Percentiles rank a stretch among this genome's conserved stretches.
phyloP scores from a whole-genome alignment of 2,329 filamentous ascomycete species.

The Talaromyces rugulosus region DNA sequence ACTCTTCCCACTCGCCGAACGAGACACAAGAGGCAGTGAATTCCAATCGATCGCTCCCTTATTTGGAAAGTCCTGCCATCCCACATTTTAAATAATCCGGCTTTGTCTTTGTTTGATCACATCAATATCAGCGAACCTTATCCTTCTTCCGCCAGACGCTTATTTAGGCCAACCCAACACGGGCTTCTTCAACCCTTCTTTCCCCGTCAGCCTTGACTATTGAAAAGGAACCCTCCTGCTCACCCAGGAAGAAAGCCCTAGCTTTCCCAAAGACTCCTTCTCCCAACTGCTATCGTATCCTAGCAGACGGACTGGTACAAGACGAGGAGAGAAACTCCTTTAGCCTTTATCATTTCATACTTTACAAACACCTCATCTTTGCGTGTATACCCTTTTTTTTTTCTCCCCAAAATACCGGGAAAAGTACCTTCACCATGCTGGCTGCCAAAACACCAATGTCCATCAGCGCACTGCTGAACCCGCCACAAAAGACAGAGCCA shows the following conservation, averaged over 20 bases:
- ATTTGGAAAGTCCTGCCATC: slow-evolving; percentile 4
- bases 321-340: background rate
- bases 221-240: background rate
- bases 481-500: slow-evolving; percentile 6
- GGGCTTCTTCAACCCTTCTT: background rate
- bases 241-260: background rate
- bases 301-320: background rate
- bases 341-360: background rate
- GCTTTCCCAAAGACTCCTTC: background rate
- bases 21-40: slow-evolving; percentile 4
- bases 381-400: background rate
- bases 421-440: slow-evolving; percentile 7
- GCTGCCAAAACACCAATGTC: slow-evolving; percentile 11
- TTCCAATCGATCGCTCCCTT: slow-evolving; percentile 9
- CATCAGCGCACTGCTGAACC: slow-evolving; percentile 13
- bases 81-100: slow-evolving; percentile 6
- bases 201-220: background rate
- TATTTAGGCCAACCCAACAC: background rate
- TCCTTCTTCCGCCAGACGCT: background rate
- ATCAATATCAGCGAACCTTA: background rate
- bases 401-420: background rate
- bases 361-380: background rate
- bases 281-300: background rate
- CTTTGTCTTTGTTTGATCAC: slow-evolving; percentile 9
- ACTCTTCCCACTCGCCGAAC: slow-evolving; percentile 7